Conservation (phyloP, 1,139 yeast genomes). For the Candida sanyaensis region DNA sequence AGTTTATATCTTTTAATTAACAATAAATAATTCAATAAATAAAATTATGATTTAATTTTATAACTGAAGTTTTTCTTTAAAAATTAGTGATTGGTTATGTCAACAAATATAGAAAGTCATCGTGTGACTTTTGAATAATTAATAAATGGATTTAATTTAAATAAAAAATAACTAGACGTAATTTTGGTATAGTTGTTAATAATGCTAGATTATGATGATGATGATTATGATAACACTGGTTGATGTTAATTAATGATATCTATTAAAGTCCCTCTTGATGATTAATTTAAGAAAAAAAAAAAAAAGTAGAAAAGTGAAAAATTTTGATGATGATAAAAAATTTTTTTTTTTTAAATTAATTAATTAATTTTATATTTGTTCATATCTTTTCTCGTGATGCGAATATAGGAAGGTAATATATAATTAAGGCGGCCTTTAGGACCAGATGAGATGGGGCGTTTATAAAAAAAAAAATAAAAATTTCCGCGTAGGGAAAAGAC, state of each 20-base stretch:
- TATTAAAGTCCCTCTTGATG: no score
- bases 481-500: no score
- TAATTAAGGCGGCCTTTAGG: not conserved
- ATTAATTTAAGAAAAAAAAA: no score
- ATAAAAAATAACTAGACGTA: not conserved
- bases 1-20: not conserved
- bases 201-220: not conserved
- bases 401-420: no score
- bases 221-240: no score
- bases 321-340: not conserved
- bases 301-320: not conserved
- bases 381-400: no score
- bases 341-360: not conserved
- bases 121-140: slow-evolving; percentile 7
- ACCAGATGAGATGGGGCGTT: not conserved
- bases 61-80: not conserved
- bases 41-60: no score
- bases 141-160: not conserved
- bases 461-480: not conserved
- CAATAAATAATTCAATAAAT: not conserved
- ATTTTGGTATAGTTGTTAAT: not conserved
- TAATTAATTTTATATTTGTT: not conserved
- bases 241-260: no score
- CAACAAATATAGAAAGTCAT: slow-evolving; percentile 5
- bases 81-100: not conserved